Evolutionary conservation across 352 stramenopile genomes (phyloP).

Genomic region (Globisporangium middletonii): DNA sequence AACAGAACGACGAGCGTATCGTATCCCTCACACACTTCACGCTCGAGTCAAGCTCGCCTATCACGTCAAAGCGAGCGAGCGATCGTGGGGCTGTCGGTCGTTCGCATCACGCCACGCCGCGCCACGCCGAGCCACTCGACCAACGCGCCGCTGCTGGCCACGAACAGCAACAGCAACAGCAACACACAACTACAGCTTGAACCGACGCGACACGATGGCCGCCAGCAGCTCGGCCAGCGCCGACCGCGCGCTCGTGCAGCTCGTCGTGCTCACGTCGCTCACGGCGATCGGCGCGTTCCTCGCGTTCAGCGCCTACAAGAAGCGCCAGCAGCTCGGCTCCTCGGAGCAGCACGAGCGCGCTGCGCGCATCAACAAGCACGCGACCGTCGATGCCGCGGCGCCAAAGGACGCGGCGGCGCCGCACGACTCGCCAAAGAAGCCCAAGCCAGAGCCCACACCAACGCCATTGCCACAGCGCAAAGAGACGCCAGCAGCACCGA

Average conservation of each 20-base stretch:
- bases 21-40: too few species aligned
- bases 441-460: slow-evolving; percentile 18
- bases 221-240: slow-evolving; percentile 16
- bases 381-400: slow-evolving; percentile 11
- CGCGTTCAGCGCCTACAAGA: slow-evolving; percentile 41
- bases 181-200: background rate
- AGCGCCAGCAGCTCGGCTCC: slow-evolving; percentile 24
- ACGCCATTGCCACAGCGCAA: slow-evolving; percentile 13
- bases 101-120: too few species aligned
- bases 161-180: background rate
- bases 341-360: slow-evolving; percentile 10
- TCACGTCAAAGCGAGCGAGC: too few species aligned
- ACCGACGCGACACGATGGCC: background rate
- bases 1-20: too few species aligned
- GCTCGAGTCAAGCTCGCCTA: too few species aligned
- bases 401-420: slow-evolving; percentile 15
- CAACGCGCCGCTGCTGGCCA: too few species aligned
- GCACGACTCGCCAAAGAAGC: slow-evolving; percentile 23
- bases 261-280: slow-evolving; percentile 66
- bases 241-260: slow-evolving; percentile 49
- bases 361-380: slow-evolving; percentile 18
- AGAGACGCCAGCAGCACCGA: slow-evolving; percentile 2
- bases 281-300: slow-evolving; percentile 61
- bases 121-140: too few species aligned
- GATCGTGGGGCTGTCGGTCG: too few species aligned